A percentile compares a stretch with the other conserved stretches of the same genome.
These are phyloP conservation scores for Paecilomyces niveus DNA, from an alignment of 2,329 filamentous ascomycete species.

Conservation along the genomic window DNA sequence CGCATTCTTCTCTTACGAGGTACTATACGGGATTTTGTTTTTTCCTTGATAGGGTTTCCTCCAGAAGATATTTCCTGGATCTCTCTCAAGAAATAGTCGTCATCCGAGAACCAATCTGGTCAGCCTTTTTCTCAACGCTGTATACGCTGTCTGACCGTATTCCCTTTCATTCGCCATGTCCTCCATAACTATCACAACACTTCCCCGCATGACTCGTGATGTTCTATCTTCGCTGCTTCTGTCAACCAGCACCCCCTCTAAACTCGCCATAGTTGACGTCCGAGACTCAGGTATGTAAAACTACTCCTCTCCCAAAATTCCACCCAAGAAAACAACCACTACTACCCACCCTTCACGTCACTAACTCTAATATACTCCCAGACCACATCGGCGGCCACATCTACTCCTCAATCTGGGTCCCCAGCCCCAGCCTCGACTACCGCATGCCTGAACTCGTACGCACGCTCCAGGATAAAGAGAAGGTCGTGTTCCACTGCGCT, in stretches of 20 bases:
- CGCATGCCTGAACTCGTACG: constrained; percentile 77
- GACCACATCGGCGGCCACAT: constrained; percentile 93
- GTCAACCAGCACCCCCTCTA: constrained; percentile 37
- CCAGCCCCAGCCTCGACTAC: constrained; percentile 64
- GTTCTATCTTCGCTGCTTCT: constrained; percentile 61
- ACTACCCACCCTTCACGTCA: not conserved
- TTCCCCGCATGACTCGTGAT: constrained; percentile 62
- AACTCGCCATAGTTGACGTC: constrained; percentile 76
- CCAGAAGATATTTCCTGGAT: not conserved
- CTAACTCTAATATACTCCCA: constrained; percentile 23
- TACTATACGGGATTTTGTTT: too few species aligned
- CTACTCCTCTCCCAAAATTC: too few species aligned
- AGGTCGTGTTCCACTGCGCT: constrained; percentile 90
- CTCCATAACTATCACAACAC: constrained; percentile 53
- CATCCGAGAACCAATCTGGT: too few species aligned
- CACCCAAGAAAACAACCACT: too few species aligned
- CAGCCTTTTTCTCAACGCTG: not conserved
- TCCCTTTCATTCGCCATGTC: constrained; percentile 28
- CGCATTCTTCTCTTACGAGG: not conserved
- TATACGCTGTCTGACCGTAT: not conserved
- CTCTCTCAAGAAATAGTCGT: too few species aligned
- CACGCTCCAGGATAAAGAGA: constrained; percentile 66
- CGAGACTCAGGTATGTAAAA: constrained; percentile 64
- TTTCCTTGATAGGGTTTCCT: not conserved
- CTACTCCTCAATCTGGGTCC: constrained; percentile 65